Conservation (phyloP, 257 asterid species). For the Fraxinus pennsylvanica region DNA sequence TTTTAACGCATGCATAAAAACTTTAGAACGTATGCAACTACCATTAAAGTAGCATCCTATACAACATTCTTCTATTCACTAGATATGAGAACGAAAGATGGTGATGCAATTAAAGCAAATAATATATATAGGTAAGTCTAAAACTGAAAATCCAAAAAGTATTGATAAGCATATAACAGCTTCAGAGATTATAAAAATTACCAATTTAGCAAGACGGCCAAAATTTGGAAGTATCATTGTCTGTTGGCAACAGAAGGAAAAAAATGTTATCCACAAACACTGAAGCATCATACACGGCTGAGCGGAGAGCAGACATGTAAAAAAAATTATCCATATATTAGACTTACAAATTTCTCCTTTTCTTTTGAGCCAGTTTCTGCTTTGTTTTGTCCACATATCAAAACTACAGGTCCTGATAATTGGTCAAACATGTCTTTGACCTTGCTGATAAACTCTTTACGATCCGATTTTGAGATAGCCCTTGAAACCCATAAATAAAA, state of each 20-base stretch:
- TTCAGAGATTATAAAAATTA: conserved; percentile 41
- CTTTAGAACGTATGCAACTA: conserved; percentile 1
- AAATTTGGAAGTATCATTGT: conserved; percentile 90
- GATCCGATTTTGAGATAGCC: conserved; percentile 74
- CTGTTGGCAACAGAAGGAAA: conserved; percentile 51
- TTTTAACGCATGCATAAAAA: conserved; percentile 1
- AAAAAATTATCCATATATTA: background rate
- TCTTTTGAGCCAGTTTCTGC: conserved; percentile 76
- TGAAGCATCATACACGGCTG: background rate
- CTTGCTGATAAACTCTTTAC: conserved; percentile 66
- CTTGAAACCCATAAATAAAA: conserved; percentile 78
- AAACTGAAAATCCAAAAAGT: background rate
- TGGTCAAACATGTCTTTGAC: conserved; percentile 83
- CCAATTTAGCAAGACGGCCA: conserved; percentile 95
- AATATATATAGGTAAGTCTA: conserved; percentile 10
- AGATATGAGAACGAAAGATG: conserved; percentile 13
- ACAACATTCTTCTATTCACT: background rate
- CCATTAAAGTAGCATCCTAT: conserved; percentile 17
- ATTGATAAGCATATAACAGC: conserved; percentile 11
- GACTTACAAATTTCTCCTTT: conserved; percentile 84
- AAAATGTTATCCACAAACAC: conserved; percentile 27
- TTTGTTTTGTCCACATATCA: conserved; percentile 89
- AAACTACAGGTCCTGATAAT: conserved; percentile 70
- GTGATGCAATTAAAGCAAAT: conserved; percentile 1
- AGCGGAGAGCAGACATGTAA: conserved; percentile 11